Base-by-base conservation (phyloP, 2,329 filamentous ascomycete species). In the Fusarium paranaense region DNA sequence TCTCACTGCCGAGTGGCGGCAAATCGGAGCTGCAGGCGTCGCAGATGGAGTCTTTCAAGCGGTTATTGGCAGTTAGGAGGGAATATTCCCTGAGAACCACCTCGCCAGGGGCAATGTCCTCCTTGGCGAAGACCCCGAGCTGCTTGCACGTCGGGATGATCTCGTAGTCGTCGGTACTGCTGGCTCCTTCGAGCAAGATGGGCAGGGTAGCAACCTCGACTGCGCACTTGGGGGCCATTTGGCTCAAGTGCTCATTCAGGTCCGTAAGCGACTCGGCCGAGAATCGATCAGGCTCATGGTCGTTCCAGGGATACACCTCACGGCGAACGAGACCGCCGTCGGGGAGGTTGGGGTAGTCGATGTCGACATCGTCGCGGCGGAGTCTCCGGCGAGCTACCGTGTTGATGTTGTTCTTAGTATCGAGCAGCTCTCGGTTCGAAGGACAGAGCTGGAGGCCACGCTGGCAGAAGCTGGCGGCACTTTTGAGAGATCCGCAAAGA, bases 71-170 rank as follows among this genome's bases (percentile, higher is more conserved):
- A 2, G 95, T 98, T 45, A 99, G 86, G 9, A 98, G 88, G 10
- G 95, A 97, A 70, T 93, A 94, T 80, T 99, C 97, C 57, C 90
- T 86, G 33, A 99, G 88, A 2, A 98, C 91, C 7, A 88, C 86
- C 80, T 97, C 93, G 11, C 93, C 94, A 0, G 95, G 90, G 1
- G 86, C 84, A 40, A 98, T 94, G 74, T 97, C 92, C 72, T 94
- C 89, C 76, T 91, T 94, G 9, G 95, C 96, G 81, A 98, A 98
- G 5, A 99, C 88, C 6, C 97, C 97, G 1, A 99, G 89, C 82
- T 99, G 97, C 69, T 90, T 89, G 75, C 91, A 92, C 6, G 89
- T 92, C 10, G 87, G 85, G 18, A 87, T 88, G 45, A 85, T 84
- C n/a, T 87, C 85, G 73, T 86, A 86, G 30, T 79, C 79, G 68